Evolutionary conservation across 208 protist species (phyloP), one percentile per base, ranked within the genome.

Genomic region (Polymyxa betae): DNA sequence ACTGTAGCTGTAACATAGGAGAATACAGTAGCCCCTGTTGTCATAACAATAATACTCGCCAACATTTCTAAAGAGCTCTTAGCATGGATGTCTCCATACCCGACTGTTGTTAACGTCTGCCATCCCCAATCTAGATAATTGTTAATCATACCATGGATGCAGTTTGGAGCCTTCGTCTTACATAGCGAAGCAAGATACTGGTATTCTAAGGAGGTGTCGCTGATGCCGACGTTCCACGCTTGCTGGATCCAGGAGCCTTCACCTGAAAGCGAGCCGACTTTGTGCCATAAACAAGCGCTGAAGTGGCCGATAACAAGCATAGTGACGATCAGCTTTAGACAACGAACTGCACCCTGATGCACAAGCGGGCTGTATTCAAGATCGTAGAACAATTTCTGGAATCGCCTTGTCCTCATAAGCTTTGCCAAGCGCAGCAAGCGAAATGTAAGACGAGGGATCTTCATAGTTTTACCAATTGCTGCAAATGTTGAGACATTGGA

Each of bases 371-470:
- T 82, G n/a, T 82, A 82, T n/a, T 82, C 72, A 43, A 82, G 72
- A n/a, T 82, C 72, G 72, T 82, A 82, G 35, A 82, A 82, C 5
- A 82, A n/a, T 35, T 82, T 82, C n/a, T 82, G 72, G 72, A 82
- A 82, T 16, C 72, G 72, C 5, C 72, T 5, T 20, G 72, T n/a
- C 35, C 72, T 35, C 40, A 82, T 45, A 5, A 82, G 16, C 35
- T 82, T 82, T 16, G 35, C n/a, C 16, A 82, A 38, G 72, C 72
- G 72, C 10, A 82, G 72, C 72, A 82, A 40, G 5, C 72, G 72
- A 5, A 82, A 43, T 20, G 72, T 82, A 20, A 82, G 16, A 5
- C 72, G n/a, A 43, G 72, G 72, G 35, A 82, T 82, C n/a, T 82
- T 82, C n/a, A 82, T 20, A 35, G 16, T 43, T n/a, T 43, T 35